These are phyloP conservation scores for Pelargonium cotyledonis DNA, from an alignment of 441 rosid species.

Conservation along the genomic window DNA sequence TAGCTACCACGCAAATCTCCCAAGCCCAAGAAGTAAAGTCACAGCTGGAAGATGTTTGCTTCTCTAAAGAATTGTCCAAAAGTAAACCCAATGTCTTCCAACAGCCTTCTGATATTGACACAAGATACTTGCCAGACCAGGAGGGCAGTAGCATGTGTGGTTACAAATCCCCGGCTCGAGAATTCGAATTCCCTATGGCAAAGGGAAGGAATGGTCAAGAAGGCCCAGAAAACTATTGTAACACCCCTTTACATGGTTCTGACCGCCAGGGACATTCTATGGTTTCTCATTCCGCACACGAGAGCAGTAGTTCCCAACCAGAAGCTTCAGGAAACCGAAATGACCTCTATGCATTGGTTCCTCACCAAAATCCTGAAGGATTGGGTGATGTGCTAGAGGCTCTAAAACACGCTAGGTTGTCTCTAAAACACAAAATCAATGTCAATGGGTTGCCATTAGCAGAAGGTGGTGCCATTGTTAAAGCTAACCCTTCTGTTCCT, in stretches of 20 bases:
- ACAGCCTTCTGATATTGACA: conserved; percentile 30
- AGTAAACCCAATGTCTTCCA: conserved; percentile 20
- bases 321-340: conserved; percentile 34
- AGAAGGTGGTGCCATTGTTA: conserved; percentile 26
- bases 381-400: conserved; percentile 55
- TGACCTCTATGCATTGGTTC: conserved; percentile 44
- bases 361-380: conserved; percentile 33
- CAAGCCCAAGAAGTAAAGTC: conserved; percentile 27
- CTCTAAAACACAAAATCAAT: conserved; percentile 48
- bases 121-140: conserved; percentile 25
- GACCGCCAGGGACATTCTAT: conserved; percentile 22
- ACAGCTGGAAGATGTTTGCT: conserved; percentile 26
- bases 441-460: conserved; percentile 28
- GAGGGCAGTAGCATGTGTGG: conserved; percentile 24
- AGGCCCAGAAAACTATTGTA: conserved; percentile 23
- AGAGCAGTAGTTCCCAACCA: conserved; percentile 22
- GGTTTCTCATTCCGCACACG: conserved; percentile 24
- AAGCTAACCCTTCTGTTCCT: conserved; percentile 26
- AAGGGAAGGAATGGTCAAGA: conserved; percentile 31
- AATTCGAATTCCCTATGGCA: conserved; percentile 28
- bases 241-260: conserved; percentile 19
- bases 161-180: conserved; percentile 32
- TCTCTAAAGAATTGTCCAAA: conserved; percentile 21
- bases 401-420: conserved; percentile 58
- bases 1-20: conserved; percentile 11